Evolutionary conservation across 2,329 filamentous ascomycete genomes (phyloP).

Genomic region (Alternaria sp.): DNA sequence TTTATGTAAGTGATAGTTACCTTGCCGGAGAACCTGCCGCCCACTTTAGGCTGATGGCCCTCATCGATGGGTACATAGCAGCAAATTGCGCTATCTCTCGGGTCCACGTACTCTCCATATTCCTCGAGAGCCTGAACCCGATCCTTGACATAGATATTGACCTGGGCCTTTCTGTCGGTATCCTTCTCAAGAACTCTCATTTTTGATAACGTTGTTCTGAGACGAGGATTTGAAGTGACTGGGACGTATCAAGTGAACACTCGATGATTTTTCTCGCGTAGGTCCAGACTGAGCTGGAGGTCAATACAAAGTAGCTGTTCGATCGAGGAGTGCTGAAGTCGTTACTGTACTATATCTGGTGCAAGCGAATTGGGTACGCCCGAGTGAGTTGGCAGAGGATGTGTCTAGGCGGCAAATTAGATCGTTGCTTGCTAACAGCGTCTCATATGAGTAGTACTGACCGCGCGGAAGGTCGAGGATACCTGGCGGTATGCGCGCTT

Average conservation of each 20-base stretch:
- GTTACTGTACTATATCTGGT: no score
- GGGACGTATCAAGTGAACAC: background rate
- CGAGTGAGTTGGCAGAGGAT: background rate
- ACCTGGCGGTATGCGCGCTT: fast-evolving
- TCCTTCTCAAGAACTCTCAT: constrained; percentile 49
- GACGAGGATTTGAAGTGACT: no score
- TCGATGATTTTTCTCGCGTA: background rate
- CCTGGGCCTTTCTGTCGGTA: constrained; percentile 43
- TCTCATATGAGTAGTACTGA: background rate
- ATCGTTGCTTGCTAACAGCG: background rate
- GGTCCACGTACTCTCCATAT: constrained; percentile 39
- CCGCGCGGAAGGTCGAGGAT: background rate
- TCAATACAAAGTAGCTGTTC: background rate
- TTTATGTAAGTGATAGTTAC: constrained; percentile 14
- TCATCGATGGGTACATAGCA: constrained; percentile 48
- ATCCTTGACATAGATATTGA: constrained; percentile 34
- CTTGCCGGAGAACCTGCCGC: constrained; percentile 41
- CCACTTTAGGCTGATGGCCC: constrained; percentile 41
- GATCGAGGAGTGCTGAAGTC: background rate
- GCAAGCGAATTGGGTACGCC: no score
- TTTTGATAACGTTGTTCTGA: constrained; percentile 4
- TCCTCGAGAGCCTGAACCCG: constrained; percentile 37
- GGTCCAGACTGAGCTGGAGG: fast-evolving
- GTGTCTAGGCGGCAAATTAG: background rate
- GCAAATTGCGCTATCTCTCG: constrained; percentile 34